These are phyloP conservation scores for Dryadomyces quercus-mongolicae DNA, from an alignment of 2,329 filamentous ascomycete species.

Conservation along the genomic window DNA sequence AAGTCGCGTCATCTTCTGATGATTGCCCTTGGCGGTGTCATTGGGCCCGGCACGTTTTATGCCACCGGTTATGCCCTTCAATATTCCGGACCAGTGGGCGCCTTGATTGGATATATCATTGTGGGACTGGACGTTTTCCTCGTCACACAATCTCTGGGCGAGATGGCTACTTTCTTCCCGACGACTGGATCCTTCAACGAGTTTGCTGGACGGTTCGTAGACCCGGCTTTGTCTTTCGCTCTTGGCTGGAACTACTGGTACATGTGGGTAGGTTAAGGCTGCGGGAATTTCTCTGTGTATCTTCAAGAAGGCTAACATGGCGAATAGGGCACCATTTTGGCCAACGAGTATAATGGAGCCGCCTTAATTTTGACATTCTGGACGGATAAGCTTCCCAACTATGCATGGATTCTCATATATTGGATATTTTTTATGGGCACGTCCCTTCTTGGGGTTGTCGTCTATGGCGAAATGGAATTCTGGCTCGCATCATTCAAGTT, in stretches of 20 bases:
- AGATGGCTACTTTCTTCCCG: slow-evolving; percentile 51
- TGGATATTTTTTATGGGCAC: slow-evolving; percentile 21
- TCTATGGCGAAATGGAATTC: slow-evolving; percentile 33
- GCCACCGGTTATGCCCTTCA: slow-evolving; percentile 29
- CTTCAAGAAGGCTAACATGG: background rate
- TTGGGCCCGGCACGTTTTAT: slow-evolving; percentile 34
- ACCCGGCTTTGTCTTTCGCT: slow-evolving; percentile 32
- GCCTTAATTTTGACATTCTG: slow-evolving; percentile 30
- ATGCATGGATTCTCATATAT: slow-evolving; percentile 29
- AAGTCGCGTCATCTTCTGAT: slow-evolving; percentile 32
- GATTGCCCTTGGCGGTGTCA: slow-evolving; percentile 33
- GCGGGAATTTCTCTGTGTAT: background rate
- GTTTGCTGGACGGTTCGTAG: slow-evolving; percentile 32
- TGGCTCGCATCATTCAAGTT: slow-evolving; percentile 30
- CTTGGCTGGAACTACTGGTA: slow-evolving; percentile 40
- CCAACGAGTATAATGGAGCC: slow-evolving; percentile 12
- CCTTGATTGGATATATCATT: slow-evolving; percentile 27
- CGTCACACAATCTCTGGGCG: slow-evolving; percentile 29
- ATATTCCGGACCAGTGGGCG: slow-evolving; percentile 26
- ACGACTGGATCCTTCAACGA: slow-evolving; percentile 36
- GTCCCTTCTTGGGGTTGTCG: slow-evolving; percentile 22
- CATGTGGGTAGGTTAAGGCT: slow-evolving; percentile 25
- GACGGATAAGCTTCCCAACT: slow-evolving; percentile 28
- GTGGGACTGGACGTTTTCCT: slow-evolving; percentile 31
- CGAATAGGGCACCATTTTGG: slow-evolving; percentile 6